Percentiles rank a stretch among this genome's conserved stretches.
Evolutionary conservation across 192 early-diverging fungal species (phyloP).

Genomic region (Gamsiella multidivaricata): DNA sequence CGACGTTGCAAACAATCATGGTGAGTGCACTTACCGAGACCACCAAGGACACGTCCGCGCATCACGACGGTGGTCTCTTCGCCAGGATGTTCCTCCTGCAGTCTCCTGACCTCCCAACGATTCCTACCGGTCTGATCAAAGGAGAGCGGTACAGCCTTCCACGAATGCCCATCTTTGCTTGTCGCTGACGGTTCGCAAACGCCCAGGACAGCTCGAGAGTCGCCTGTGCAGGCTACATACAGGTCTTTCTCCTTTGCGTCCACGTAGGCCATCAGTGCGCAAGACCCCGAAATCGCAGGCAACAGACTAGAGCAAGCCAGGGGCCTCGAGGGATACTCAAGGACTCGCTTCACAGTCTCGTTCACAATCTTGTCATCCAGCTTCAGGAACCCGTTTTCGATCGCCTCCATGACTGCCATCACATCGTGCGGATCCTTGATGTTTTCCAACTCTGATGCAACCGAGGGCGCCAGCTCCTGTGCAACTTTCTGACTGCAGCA

Average conservation of each 20-base stretch:
- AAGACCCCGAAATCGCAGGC: slow-evolving; percentile 62
- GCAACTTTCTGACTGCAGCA: slow-evolving; percentile 59
- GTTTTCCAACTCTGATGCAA: slow-evolving; percentile 55
- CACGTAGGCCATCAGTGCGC: slow-evolving; percentile 65
- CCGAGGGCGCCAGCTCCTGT: slow-evolving; percentile 57
- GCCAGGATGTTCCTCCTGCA: slow-evolving; percentile 78
- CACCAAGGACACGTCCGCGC: slow-evolving; percentile 71
- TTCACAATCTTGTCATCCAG: slow-evolving; percentile 63
- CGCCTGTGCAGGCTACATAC: slow-evolving; percentile 66
- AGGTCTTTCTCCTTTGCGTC: slow-evolving; percentile 58
- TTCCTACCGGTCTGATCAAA: slow-evolving; percentile 74
- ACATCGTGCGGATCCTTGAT: slow-evolving; percentile 35
- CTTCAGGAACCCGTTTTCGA: slow-evolving; percentile 58
- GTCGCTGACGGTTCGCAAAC: slow-evolving; percentile 24
- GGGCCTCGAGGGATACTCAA: slow-evolving; percentile 49
- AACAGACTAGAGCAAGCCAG: slow-evolving; percentile 42
- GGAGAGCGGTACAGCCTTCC: slow-evolving; percentile 68
- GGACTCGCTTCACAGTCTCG: slow-evolving; percentile 52
- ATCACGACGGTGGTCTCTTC: slow-evolving; percentile 71
- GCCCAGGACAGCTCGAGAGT: slow-evolving; percentile 64
- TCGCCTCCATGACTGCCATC: slow-evolving; percentile 52
- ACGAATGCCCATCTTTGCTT: slow-evolving; percentile 24
- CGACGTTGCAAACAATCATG: not conserved
- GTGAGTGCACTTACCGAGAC: slow-evolving; percentile 30
- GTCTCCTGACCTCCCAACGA: slow-evolving; percentile 60